Conservation (phyloP, 2,329 filamentous ascomycete species). For the Fusarium ambrosium region DNA sequence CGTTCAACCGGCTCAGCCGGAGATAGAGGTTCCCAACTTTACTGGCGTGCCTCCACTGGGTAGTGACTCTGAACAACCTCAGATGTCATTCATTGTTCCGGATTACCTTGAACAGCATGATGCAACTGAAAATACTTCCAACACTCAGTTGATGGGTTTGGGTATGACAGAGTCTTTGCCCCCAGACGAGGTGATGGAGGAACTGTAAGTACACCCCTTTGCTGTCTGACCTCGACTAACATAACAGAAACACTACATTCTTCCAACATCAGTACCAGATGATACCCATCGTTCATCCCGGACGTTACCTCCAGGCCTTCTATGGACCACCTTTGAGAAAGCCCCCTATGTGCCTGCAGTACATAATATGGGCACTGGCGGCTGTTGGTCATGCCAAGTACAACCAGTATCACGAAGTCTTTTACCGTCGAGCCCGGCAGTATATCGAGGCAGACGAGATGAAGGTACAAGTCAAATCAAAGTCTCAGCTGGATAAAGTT, state of each 20-base stretch:
- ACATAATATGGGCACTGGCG: slow-evolving; percentile 89
- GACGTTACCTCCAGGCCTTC: slow-evolving; percentile 80
- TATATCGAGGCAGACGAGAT: slow-evolving; percentile 89
- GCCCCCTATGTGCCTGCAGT: slow-evolving; percentile 86
- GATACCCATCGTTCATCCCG: slow-evolving; percentile 82
- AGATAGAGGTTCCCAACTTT: slow-evolving; percentile 22
- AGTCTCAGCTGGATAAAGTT: background rate
- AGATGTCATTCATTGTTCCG: slow-evolving; percentile 32
- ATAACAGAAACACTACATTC: slow-evolving; percentile 75
- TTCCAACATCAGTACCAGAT: slow-evolving; percentile 81
- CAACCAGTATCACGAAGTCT: slow-evolving; percentile 77
- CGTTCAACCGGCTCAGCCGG: slow-evolving; percentile 28
- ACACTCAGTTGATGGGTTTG: slow-evolving; percentile 74
- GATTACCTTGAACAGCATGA: slow-evolving; percentile 22
- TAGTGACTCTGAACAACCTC: slow-evolving; percentile 11
- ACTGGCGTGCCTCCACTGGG: slow-evolving; percentile 12
- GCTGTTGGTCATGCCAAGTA: slow-evolving; percentile 81
- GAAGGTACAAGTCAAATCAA: slow-evolving; percentile 62
- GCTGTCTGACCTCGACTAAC: slow-evolving; percentile 6
- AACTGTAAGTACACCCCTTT: slow-evolving; percentile 72
- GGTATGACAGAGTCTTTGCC: slow-evolving; percentile 88
- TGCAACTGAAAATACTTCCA: slow-evolving; percentile 22
- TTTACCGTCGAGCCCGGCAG: slow-evolving; percentile 85
- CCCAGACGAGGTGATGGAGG: slow-evolving; percentile 82
- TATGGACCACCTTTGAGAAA: slow-evolving; percentile 79